phyloP scores from a whole-genome alignment of 2,329 filamentous ascomycete species.

The Diplodia scrobiculata region DNA sequence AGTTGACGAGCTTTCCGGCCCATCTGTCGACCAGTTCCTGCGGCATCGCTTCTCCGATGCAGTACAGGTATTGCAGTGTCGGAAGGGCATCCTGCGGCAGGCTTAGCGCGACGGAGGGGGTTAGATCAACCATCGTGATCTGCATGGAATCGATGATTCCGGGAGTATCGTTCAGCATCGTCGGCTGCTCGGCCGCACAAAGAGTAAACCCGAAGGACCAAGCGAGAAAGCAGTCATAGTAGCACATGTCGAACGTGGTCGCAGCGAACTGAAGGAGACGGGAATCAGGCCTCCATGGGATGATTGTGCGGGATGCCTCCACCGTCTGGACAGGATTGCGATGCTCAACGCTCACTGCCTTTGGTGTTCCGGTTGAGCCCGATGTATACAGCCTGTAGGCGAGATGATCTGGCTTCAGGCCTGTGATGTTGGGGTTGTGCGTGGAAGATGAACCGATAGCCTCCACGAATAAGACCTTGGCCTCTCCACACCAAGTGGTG shows the following conservation, averaged over 20 bases:
- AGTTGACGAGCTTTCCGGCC: slow-evolving; percentile 48
- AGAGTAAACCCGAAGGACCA: slow-evolving; percentile 50
- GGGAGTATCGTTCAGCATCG: slow-evolving; percentile 46
- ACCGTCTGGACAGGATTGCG: slow-evolving; percentile 47
- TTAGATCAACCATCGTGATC: slow-evolving; percentile 47
- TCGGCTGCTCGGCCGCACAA: slow-evolving; percentile 45
- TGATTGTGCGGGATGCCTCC: slow-evolving; percentile 41
- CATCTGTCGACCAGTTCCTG: slow-evolving; percentile 45
- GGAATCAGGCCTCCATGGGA: slow-evolving; percentile 46
- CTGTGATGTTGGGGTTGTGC: slow-evolving; percentile 32
- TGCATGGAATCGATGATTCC: slow-evolving; percentile 42
- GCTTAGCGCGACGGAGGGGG: slow-evolving; percentile 47
- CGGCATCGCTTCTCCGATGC: slow-evolving; percentile 50
- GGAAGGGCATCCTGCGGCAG: slow-evolving; percentile 41
- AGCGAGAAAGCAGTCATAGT: slow-evolving; percentile 52
- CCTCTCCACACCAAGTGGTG: slow-evolving; percentile 29
- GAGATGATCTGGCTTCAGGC: slow-evolving; percentile 38
- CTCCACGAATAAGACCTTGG: slow-evolving; percentile 30
- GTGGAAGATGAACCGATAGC: slow-evolving; percentile 30
- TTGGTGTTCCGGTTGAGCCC: slow-evolving; percentile 49
- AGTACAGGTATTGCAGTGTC: slow-evolving; percentile 48
- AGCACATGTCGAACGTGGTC: slow-evolving; percentile 52
- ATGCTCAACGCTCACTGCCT: slow-evolving; percentile 50
- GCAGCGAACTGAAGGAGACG: slow-evolving; percentile 50
- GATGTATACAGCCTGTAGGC: slow-evolving; percentile 52